phyloP scores from a whole-genome alignment of 208 protist species.

The Acanthamoeba culbertsoni region DNA sequence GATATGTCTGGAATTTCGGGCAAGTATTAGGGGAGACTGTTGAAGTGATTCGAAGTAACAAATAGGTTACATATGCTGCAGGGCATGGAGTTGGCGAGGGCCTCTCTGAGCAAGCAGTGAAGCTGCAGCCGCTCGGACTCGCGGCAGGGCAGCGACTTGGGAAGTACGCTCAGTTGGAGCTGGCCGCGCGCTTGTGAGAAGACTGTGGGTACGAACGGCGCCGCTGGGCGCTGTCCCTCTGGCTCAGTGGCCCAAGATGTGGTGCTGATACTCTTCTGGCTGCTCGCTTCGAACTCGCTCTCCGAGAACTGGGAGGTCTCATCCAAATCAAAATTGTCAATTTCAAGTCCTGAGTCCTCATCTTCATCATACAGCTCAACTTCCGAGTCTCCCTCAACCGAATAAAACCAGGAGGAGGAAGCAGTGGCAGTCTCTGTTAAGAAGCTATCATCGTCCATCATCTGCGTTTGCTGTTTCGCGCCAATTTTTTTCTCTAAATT shows the following conservation, averaged over 20 bases:
- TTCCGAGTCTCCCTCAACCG: no score
- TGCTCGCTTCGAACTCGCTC: neutral
- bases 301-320: no score
- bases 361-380: no score
- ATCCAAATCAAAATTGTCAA: no score
- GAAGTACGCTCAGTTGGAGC: constrained; percentile 54
- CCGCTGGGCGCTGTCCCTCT: neutral
- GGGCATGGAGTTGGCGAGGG: neutral
- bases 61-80: neutral
- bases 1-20: constrained; percentile 63
- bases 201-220: neutral
- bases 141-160: constrained; percentile 55
- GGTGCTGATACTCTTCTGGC: neutral
- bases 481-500: no score
- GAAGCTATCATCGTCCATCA: no score
- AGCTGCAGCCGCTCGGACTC: constrained; percentile 32
- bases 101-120: neutral
- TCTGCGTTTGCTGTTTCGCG: no score
- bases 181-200: constrained; percentile 3
- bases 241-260: neutral
- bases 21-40: neutral
- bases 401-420: no score
- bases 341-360: no score
- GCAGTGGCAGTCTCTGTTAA: no score
- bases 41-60: neutral